These are phyloP conservation scores for Leishmania turanica DNA, from an alignment of 208 protist genomes.

Conservation along the genomic window DNA sequence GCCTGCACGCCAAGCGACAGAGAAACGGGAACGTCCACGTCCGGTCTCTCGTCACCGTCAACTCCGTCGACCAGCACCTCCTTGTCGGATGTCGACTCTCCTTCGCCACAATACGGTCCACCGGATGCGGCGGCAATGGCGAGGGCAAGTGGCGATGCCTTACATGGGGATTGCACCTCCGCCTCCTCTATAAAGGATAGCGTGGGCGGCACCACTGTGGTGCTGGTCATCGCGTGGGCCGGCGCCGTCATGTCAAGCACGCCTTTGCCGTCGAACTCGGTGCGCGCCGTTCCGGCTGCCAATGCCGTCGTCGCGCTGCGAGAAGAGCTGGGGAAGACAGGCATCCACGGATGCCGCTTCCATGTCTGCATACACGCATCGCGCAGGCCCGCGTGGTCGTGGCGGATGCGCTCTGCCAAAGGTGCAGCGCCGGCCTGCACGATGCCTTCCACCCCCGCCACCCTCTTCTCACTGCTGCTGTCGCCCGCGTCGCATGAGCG, in stretches of 20 bases:
- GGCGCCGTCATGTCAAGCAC: background rate
- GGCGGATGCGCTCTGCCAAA: background rate
- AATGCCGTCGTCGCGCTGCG: background rate
- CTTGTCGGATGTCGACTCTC: background rate
- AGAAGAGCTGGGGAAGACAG: background rate
- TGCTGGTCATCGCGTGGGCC: background rate
- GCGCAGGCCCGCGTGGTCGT: background rate
- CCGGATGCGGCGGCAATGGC: background rate
- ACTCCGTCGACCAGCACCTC: background rate
- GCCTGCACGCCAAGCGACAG: background rate
- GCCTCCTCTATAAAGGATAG: background rate
- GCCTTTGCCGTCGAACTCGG: background rate
- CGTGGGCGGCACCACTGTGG: slow-evolving; percentile 4
- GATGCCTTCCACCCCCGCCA: background rate
- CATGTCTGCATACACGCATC: background rate
- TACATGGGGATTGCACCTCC: background rate
- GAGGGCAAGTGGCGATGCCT: background rate
- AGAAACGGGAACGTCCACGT: background rate
- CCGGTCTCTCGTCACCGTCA: background rate
- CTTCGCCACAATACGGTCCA: background rate
- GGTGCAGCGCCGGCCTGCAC: background rate
- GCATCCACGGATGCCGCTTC: slow-evolving; percentile 9
- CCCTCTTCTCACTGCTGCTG: no score
- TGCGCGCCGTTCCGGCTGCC: background rate
- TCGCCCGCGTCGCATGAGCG: background rate